Evolutionary conservation across 345 rosid species (phyloP).

Genomic region (Moricandia arvensis): DNA sequence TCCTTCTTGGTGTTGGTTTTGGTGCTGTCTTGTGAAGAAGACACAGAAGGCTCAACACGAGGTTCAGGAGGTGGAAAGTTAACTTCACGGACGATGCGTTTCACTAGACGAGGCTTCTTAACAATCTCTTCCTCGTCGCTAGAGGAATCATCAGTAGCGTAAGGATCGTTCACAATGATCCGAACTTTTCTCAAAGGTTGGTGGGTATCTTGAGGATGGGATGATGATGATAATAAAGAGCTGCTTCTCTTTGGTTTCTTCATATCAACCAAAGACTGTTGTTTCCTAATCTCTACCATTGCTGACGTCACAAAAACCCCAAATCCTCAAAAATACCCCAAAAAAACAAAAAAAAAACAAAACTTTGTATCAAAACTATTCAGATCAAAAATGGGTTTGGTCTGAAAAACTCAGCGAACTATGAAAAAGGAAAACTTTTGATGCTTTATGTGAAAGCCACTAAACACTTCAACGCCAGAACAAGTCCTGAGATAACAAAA

Average conservation of each 20-base stretch:
- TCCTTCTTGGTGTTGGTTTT: conserved; percentile 39
- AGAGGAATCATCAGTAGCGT: conserved; percentile 84
- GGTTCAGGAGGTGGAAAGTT: conserved; percentile 35
- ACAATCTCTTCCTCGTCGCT: conserved; percentile 63
- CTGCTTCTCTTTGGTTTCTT: conserved; percentile 30
- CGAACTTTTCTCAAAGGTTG: conserved; percentile 54
- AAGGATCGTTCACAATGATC: conserved; percentile 69
- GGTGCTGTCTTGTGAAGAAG: conserved; percentile 66
- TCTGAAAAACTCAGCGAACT: conserved; percentile 56
- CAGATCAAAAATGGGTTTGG: conserved; percentile 22
- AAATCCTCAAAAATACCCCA: conserved; percentile 32
- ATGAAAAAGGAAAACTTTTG: conserved; percentile 47
- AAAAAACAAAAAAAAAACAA: neutral
- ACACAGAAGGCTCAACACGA: conserved; percentile 24
- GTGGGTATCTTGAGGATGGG: conserved; percentile 28
- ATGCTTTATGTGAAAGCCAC: conserved; percentile 69
- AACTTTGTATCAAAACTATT: conserved; percentile 3
- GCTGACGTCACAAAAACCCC: conserved; percentile 27
- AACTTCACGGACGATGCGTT: conserved; percentile 61
- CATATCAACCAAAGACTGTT: conserved; percentile 10
- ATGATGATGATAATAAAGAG: neutral
- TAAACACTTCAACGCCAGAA: conserved; percentile 75
- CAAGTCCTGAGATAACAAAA: conserved; percentile 58
- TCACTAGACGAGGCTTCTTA: conserved; percentile 24
- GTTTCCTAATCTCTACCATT: conserved; percentile 41